These are phyloP conservation scores for Blastocystis sp. DNA, from an alignment of 352 stramenopile species.

Conservation along the genomic window DNA sequence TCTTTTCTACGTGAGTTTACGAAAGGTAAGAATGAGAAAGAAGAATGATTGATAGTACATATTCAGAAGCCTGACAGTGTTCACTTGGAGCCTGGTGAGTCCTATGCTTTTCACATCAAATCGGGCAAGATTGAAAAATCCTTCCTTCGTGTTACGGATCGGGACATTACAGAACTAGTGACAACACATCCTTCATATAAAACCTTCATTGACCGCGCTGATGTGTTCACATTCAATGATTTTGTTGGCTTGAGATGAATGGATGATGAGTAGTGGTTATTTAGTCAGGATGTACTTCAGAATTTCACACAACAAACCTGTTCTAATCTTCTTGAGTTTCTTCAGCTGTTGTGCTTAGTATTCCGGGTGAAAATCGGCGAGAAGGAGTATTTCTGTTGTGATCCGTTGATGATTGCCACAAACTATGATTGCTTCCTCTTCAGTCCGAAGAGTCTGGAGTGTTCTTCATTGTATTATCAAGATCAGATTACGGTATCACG, in stretches of 20 bases:
- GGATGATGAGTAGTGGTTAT: background rate
- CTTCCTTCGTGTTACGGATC: background rate
- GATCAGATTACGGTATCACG: constrained; percentile 1
- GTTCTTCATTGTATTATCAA: constrained; percentile 9
- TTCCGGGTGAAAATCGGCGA: background rate
- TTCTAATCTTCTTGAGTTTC: background rate
- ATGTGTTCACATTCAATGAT: constrained; percentile 26
- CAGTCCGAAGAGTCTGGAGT: background rate
- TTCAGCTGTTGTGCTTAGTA: constrained; percentile 22
- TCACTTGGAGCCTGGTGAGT: background rate
- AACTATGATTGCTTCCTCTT: constrained; percentile 54
- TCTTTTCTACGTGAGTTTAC: constrained; percentile 25
- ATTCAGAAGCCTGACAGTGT: background rate
- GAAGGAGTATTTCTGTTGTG: background rate
- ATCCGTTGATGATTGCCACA: background rate
- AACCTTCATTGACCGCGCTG: background rate
- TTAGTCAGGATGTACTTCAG: background rate
- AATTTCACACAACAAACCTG: background rate
- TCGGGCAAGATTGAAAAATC: background rate
- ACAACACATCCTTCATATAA: background rate
- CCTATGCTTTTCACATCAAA: background rate
- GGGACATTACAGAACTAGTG: background rate
- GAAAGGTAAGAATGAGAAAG: background rate
- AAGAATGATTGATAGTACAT: background rate
- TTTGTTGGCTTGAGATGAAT: background rate